Conservation (phyloP, 1,139 yeast species). For the Saccharomycopsis hybrid region DNA sequence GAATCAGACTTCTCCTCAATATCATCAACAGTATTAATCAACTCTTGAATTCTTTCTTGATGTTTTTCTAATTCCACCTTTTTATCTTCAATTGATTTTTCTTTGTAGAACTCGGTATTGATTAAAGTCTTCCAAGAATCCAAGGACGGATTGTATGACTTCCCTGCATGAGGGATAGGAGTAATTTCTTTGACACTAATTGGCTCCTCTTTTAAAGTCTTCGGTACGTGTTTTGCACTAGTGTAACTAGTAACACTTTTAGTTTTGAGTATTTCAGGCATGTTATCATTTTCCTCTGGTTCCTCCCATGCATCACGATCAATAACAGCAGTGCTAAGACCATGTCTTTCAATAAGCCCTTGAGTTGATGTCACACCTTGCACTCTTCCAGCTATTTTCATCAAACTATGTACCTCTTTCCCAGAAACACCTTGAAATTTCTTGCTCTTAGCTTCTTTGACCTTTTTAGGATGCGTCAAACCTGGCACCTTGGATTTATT, state of each 20-base stretch:
- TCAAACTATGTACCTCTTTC: conserved; percentile 59
- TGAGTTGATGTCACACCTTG: conserved; percentile 47
- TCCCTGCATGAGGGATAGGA: conserved; percentile 69
- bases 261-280: conserved; percentile 35
- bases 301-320: conserved; percentile 63
- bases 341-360: conserved; percentile 44
- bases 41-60: conserved; percentile 53
- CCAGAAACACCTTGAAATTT: conserved; percentile 60
- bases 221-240: conserved; percentile 46
- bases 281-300: no score
- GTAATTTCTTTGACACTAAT: conserved; percentile 43
- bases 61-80: conserved; percentile 55
- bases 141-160: conserved; percentile 86
- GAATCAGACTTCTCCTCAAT: conserved; percentile 41
- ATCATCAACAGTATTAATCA: conserved; percentile 57
- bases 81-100: conserved; percentile 60
- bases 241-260: conserved; percentile 46
- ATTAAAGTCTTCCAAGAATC: conserved; percentile 78
- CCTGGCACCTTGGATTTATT: conserved; percentile 78
- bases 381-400: conserved; percentile 74
- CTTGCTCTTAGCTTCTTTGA: conserved; percentile 34
- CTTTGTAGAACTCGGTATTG: conserved; percentile 57
- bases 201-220: conserved; percentile 52
- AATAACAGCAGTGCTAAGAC: conserved; percentile 36
- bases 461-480: conserved; percentile 36